phyloP scores from a whole-genome alignment of 257 asterid genomes.

The Solanum lycopersicoides region DNA sequence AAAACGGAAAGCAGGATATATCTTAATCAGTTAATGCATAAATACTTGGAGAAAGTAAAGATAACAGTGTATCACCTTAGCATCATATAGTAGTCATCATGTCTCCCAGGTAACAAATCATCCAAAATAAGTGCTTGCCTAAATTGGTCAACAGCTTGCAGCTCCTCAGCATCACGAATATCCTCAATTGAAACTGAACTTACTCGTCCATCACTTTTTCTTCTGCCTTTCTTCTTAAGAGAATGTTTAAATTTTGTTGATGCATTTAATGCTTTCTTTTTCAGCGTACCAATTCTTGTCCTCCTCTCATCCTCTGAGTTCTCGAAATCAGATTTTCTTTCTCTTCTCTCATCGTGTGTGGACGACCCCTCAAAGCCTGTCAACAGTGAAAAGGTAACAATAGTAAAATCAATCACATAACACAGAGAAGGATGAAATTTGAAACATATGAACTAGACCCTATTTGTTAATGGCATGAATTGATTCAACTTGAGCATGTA shows the following conservation, averaged over 20 bases:
- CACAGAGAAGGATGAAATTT: not conserved
- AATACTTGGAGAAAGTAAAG: not conserved
- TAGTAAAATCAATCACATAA: not conserved
- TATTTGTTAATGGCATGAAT: not conserved
- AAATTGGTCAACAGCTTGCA: conserved; percentile 70
- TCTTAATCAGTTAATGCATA: not conserved
- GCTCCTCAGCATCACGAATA: conserved; percentile 69
- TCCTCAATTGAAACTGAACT: conserved; percentile 87
- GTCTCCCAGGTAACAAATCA: conserved; percentile 59
- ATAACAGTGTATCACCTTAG: conserved; percentile 40
- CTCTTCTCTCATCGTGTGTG: conserved; percentile 76
- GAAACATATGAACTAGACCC: not conserved
- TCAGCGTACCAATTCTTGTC: conserved; percentile 61
- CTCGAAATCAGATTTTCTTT: conserved; percentile 78
- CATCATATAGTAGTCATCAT: conserved; percentile 80
- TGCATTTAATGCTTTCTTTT: conserved; percentile 82
- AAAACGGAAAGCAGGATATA: not conserved
- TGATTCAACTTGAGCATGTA: not conserved
- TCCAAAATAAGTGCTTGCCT: conserved; percentile 65
- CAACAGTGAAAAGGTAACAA: not conserved
- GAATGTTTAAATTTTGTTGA: conserved; percentile 78
- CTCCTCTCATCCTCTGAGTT: conserved; percentile 82
- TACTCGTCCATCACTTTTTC: conserved; percentile 66
- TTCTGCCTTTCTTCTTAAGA: conserved; percentile 75
- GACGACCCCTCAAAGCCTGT: conserved; percentile 80